phyloP scores from a whole-genome alignment of 2,329 filamentous ascomycete genomes.

The Aspergillus sp. region DNA sequence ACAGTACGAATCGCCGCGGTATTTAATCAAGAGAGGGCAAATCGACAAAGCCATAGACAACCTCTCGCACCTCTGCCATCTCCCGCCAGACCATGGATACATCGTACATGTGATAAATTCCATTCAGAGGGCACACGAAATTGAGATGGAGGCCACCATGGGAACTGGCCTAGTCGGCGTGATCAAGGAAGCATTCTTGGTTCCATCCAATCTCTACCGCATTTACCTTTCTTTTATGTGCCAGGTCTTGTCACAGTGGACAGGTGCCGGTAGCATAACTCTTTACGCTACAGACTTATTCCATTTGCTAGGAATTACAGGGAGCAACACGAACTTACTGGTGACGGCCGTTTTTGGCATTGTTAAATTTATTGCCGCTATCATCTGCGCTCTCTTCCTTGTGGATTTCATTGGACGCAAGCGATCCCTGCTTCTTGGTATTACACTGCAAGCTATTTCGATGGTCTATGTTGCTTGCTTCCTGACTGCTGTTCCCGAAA shows the following conservation, averaged over 20 bases:
- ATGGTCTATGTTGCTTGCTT: slow-evolving; percentile 65
- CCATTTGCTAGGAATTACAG: slow-evolving; percentile 67
- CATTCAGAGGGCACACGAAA: slow-evolving; percentile 66
- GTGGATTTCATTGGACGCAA: slow-evolving; percentile 79
- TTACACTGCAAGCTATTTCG: slow-evolving; percentile 59
- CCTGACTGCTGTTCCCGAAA: slow-evolving; percentile 60
- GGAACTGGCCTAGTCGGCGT: slow-evolving; percentile 64
- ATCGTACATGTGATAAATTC: slow-evolving; percentile 61
- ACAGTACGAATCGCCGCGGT: slow-evolving; percentile 69
- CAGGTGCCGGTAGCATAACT: slow-evolving; percentile 71
- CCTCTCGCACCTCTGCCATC: slow-evolving; percentile 58
- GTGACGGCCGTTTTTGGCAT: slow-evolving; percentile 75
- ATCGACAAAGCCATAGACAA: slow-evolving; percentile 47
- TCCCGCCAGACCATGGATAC: slow-evolving; percentile 61
- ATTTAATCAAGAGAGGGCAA: slow-evolving; percentile 64
- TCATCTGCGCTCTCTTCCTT: slow-evolving; percentile 73
- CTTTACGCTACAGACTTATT: slow-evolving; percentile 76
- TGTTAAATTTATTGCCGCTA: slow-evolving; percentile 66
- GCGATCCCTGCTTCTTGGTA: slow-evolving; percentile 61
- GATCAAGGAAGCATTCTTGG: slow-evolving; percentile 66
- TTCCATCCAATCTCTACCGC: slow-evolving; percentile 69
- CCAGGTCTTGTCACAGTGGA: slow-evolving; percentile 74
- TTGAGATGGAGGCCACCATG: slow-evolving; percentile 70
- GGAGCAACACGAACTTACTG: slow-evolving; percentile 67
- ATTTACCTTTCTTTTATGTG: slow-evolving; percentile 67